Percentiles rank a stretch among this genome's conserved stretches.
These are phyloP conservation scores for Detonula confervacea DNA, from an alignment of 352 stramenopile species.

Conservation along the genomic window DNA sequence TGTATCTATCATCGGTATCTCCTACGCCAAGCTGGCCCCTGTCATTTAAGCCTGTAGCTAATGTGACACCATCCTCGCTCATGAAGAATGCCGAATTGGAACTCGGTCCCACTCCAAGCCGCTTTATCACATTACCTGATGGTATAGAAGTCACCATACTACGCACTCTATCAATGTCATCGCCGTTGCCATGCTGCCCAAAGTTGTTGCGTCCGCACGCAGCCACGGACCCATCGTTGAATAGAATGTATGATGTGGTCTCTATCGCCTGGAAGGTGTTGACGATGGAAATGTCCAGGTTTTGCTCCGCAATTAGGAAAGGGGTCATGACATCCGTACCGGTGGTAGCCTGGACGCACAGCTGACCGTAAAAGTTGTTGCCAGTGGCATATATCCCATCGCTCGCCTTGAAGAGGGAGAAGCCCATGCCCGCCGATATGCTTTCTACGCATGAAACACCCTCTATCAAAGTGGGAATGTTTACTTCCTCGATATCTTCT, in stretches of 20 bases:
- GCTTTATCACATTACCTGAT: constrained; percentile 22
- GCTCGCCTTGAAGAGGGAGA: constrained; percentile 41
- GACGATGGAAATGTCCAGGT: constrained; percentile 27
- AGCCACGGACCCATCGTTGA: constrained; percentile 52
- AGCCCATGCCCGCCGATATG: constrained; percentile 39
- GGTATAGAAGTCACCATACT: constrained; percentile 30
- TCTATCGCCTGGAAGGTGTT: constrained; percentile 43
- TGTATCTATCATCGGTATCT: constrained; percentile 43
- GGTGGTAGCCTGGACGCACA: constrained; percentile 14
- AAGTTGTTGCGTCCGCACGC: constrained; percentile 60
- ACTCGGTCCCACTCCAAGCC: constrained; percentile 43
- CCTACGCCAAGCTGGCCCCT: constrained; percentile 52
- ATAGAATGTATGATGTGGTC: constrained; percentile 49
- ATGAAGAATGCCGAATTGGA: constrained; percentile 54
- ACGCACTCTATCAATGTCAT: constrained; percentile 42
- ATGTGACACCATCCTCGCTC: constrained; percentile 24
- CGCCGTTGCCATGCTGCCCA: constrained; percentile 51
- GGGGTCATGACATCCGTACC: constrained; percentile 34
- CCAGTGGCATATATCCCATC: constrained; percentile 49
- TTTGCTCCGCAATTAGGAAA: background rate
- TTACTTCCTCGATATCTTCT: constrained; percentile 8
- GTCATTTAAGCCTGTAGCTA: constrained; percentile 50
- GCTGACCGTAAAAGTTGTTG: constrained; percentile 46
- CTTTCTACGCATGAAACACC: constrained; percentile 23
- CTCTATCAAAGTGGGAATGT: constrained; percentile 38